Evolutionary conservation across 371 early-diverging fungal species (phyloP).

Genomic region (Lichtheimia hyalospora): DNA sequence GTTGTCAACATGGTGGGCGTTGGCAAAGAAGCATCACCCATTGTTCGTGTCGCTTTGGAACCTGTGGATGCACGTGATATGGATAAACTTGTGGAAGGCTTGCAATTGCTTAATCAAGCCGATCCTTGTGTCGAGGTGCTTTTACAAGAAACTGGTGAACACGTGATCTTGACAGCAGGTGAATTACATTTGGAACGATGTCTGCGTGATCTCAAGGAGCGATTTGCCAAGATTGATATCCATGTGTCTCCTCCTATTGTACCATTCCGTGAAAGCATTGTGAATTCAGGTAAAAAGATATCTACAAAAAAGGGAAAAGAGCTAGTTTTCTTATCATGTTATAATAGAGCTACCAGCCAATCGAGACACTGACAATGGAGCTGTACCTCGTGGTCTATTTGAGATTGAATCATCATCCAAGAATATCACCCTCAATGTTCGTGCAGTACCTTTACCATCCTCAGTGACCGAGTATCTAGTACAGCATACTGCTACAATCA

Average conservation of each 20-base stretch:
- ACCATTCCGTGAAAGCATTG: slow-evolving; percentile 95
- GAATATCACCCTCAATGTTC: slow-evolving; percentile 68
- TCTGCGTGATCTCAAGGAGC: slow-evolving; percentile 89
- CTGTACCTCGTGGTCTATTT: slow-evolving; percentile 62
- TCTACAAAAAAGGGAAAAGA: neutral
- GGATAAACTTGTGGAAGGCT: slow-evolving; percentile 81
- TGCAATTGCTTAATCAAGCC: slow-evolving; percentile 88
- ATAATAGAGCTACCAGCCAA: slow-evolving; percentile 32
- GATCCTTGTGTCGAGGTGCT: slow-evolving; percentile 93
- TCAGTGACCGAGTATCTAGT: slow-evolving; percentile 64
- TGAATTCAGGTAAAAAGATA: slow-evolving; percentile 22
- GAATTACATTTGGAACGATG: slow-evolving; percentile 97
- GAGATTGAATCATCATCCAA: slow-evolving; percentile 50
- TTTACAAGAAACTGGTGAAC: slow-evolving; percentile 94
- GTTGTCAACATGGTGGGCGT: slow-evolving; percentile 61
- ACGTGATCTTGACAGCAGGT: slow-evolving; percentile 93
- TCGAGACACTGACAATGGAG: slow-evolving; percentile 46
- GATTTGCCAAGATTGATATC: slow-evolving; percentile 92
- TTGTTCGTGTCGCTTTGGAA: slow-evolving; percentile 96
- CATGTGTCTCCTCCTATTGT: slow-evolving; percentile 94
- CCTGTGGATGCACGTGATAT: slow-evolving; percentile 87
- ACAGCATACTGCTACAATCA: slow-evolving; percentile 62
- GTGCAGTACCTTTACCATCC: slow-evolving; percentile 81
- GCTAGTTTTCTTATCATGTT: neutral
- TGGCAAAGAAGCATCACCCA: slow-evolving; percentile 67